phyloP scores from a whole-genome alignment of 1,139 yeast species.

The Pichia cactophila region DNA sequence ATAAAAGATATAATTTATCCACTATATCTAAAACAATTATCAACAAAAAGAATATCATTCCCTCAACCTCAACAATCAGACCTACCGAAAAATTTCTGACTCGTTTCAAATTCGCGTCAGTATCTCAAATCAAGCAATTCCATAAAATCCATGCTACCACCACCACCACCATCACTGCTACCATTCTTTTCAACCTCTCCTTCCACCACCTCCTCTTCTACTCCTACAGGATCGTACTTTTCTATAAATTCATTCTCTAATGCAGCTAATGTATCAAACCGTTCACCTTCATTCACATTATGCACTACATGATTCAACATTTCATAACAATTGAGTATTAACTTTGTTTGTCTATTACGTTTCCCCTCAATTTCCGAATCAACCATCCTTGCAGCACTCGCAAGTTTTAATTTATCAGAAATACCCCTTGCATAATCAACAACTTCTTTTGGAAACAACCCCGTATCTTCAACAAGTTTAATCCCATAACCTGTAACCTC shows the following conservation, averaged over 20 bases:
- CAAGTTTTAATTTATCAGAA: slow-evolving; percentile 18
- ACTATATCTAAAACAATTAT: too few relatives aligned
- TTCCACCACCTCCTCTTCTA: background rate
- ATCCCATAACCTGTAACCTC: slow-evolving; percentile 25
- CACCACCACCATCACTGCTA: background rate
- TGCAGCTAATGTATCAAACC: background rate
- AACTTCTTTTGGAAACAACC: slow-evolving; percentile 23
- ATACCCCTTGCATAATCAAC: slow-evolving; percentile 26
- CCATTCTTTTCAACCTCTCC: background rate
- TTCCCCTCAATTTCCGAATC: background rate
- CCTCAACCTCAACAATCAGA: too few relatives aligned
- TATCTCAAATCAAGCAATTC: background rate
- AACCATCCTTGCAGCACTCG: background rate
- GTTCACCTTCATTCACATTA: background rate
- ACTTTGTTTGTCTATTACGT: background rate
- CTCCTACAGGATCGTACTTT: background rate
- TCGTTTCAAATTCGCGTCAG: background rate
- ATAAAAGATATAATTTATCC: too few relatives aligned
- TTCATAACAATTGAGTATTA: background rate
- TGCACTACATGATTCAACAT: background rate
- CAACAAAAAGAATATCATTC: too few relatives aligned
- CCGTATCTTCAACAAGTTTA: slow-evolving; percentile 26
- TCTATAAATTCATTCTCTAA: background rate
- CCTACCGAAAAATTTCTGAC: background rate
- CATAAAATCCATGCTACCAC: background rate